phyloP scores from a whole-genome alignment of 129 eudicot species.

The Sambucus nigra region DNA sequence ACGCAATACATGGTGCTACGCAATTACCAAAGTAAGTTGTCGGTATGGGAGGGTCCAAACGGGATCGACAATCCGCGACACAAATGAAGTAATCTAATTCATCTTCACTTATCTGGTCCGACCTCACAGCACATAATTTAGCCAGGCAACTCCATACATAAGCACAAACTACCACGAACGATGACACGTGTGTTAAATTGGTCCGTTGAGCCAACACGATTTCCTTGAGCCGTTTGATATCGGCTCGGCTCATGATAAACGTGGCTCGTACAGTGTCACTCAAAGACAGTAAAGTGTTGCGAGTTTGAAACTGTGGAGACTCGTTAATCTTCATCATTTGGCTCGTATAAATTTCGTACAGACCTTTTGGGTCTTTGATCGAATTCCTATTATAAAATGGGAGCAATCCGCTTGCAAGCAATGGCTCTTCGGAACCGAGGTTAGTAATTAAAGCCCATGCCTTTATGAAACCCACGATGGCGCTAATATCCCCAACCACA shows the following conservation, averaged over 20 bases:
- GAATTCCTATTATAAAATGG: slow-evolving; percentile 16
- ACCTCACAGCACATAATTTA: not conserved
- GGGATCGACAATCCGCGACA: slow-evolving; percentile 10
- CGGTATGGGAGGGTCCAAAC: slow-evolving; percentile 20
- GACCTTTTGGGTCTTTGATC: slow-evolving; percentile 14
- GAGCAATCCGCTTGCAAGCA: no score
- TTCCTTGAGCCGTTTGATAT: slow-evolving; percentile 3
- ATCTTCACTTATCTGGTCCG: not conserved
- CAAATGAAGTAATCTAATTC: slow-evolving; percentile 1
- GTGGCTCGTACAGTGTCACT: slow-evolving; percentile 10
- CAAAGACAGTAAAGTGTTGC: no score
- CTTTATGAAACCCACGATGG: slow-evolving; percentile 13
- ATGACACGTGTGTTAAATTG: slow-evolving; percentile 7
- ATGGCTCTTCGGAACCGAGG: not conserved
- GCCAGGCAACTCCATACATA: slow-evolving; percentile 22
- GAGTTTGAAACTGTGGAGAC: not conserved
- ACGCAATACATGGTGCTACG: not conserved
- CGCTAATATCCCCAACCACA: slow-evolving; percentile 14
- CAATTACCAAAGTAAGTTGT: slow-evolving; percentile 26
- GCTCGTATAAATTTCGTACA: not conserved
- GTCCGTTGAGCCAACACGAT: not conserved
- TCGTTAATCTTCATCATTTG: not conserved
- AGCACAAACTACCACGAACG: slow-evolving; percentile 11
- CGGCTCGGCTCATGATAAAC: not conserved
- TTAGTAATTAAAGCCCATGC: slow-evolving; percentile 17